Evolutionary conservation across 2,329 filamentous ascomycete species (phyloP), one percentile per base, ranked within the genome.

Genomic region (Tolypocladium ovalisporum): DNA sequence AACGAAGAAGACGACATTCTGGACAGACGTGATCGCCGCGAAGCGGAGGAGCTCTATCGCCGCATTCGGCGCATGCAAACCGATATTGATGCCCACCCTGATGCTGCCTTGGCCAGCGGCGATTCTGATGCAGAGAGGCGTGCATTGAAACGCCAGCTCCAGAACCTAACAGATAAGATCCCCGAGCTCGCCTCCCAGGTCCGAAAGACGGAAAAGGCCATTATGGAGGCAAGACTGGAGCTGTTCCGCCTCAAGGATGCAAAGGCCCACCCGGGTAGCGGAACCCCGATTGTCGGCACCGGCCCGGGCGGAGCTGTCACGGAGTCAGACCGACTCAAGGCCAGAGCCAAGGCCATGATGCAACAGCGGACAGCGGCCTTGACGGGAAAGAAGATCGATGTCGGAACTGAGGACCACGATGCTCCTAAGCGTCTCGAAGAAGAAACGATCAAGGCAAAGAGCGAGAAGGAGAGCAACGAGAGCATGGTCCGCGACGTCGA

Each of bases 271-370:
- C 94, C 94, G 3, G 82, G 85, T 62, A 90, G 88, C 67, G 87
- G 90, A 12, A 79, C 88, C 24, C 81, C 86, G 35, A 90, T 99
- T 61, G 84, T 97, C 59, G 94, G 94, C 52, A 97, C 93, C 60
- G 94, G 94, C 12, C 93, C 92, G 58, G 93, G 93, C 49, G 94
- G 94, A 55, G 76, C 84, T 51, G 84, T 99, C 47, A 99, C 94
- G 0, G 94, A 99, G 73, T 88, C 90, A 4, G 94, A 99, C 73
- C 85, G 93, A 56, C 83, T 97, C 63, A 97, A 97, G 76, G 94
- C 94, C 39, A 85, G 92, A 64, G 93, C 94, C 36, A 96, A 92
- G 75, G 93, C 93, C 42, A 96, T 97, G 85, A 99, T 99, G 94
- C 93, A 97, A 75, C 92, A 96, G 67, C 88, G 94, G 59, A 92